These are phyloP conservation scores for Cladophialophora immunda DNA, from an alignment of 2,329 filamentous ascomycete species.

Conservation along the genomic window DNA sequence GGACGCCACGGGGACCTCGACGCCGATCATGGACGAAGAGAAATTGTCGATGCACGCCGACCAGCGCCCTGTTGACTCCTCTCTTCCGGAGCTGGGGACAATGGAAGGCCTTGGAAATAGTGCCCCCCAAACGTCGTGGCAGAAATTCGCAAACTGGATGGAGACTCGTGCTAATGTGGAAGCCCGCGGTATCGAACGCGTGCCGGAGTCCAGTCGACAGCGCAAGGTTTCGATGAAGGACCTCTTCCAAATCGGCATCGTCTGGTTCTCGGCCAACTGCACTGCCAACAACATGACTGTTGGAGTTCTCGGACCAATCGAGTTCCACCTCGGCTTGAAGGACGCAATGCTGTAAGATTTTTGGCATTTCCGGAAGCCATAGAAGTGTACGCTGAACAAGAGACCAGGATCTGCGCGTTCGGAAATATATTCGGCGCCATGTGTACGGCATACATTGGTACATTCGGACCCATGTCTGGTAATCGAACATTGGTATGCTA, in stretches of 20 bases:
- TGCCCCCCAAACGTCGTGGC: slow-evolving; percentile 11
- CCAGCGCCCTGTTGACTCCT: slow-evolving; percentile 1
- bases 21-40: slow-evolving; percentile 8
- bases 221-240: slow-evolving; percentile 56
- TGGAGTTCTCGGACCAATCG: slow-evolving; percentile 63
- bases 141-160: slow-evolving; percentile 16
- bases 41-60: slow-evolving; percentile 10
- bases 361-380: not conserved
- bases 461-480: slow-evolving; percentile 68
- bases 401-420: slow-evolving; percentile 52
- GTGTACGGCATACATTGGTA: slow-evolving; percentile 67
- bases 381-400: not conserved
- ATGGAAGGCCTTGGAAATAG: not conserved
- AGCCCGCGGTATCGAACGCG: slow-evolving; percentile 67
- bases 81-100: slow-evolving; percentile 5
- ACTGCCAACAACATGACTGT: slow-evolving; percentile 71
- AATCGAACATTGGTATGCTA: slow-evolving; percentile 70
- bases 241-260: slow-evolving; percentile 63
- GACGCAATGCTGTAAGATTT: slow-evolving; percentile 19
- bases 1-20: slow-evolving; percentile 12
- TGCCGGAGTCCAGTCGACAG: slow-evolving; percentile 51
- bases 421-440: slow-evolving; percentile 64
- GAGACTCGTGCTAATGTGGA: slow-evolving; percentile 54
- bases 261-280: slow-evolving; percentile 71
- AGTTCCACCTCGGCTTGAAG: slow-evolving; percentile 14